These are phyloP conservation scores for Aphanomyces cochlioides DNA, from an alignment of 352 stramenopile species.

Conservation along the genomic window DNA sequence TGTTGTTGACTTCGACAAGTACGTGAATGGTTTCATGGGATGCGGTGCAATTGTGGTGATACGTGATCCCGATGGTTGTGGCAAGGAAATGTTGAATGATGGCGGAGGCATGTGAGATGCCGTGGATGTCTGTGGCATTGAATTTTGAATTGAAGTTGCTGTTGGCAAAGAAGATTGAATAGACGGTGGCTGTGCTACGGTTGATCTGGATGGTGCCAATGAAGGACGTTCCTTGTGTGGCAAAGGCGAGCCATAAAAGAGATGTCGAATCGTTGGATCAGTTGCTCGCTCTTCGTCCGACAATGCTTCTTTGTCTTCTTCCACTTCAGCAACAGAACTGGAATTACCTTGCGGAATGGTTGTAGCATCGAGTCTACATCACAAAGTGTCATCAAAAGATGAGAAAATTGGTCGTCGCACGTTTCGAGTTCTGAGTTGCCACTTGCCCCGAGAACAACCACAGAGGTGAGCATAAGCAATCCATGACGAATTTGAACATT, in stretches of 20 bases:
- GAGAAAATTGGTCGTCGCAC: neutral
- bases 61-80: neutral
- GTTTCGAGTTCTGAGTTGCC: conserved; percentile 20
- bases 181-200: no score
- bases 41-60: neutral
- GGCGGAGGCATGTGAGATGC: no score
- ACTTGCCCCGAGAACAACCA: conserved; percentile 54
- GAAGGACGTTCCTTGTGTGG: no score
- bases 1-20: conserved; percentile 29
- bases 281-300: conserved; percentile 29
- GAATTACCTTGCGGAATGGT: neutral
- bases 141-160: no score
- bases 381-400: no score
- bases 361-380: neutral
- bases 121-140: no score
- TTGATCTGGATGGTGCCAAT: no score
- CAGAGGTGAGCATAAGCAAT: conserved; percentile 57
- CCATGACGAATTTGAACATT: conserved; percentile 68
- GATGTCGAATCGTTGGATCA: conserved; percentile 18
- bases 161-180: no score
- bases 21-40: conserved; percentile 34
- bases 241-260: conserved; percentile 17
- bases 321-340: neutral
- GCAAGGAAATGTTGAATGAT: no score
- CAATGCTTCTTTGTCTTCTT: conserved; percentile 30